phyloP scores from a whole-genome alignment of 495 filamentous ascomycete genomes.

The Apiosordaria backusii region DNA sequence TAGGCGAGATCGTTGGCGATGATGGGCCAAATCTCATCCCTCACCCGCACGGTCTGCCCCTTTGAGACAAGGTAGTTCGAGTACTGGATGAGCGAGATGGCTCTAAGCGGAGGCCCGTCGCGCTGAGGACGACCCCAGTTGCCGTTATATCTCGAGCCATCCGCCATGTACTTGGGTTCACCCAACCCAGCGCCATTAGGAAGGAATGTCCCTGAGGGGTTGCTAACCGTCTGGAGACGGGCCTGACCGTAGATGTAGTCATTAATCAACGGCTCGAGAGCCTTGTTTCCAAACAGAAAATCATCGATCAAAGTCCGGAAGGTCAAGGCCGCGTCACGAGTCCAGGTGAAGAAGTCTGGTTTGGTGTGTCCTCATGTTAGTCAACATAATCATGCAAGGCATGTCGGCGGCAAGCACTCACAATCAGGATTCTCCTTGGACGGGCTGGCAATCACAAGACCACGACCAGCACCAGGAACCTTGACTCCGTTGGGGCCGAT shows the following conservation, averaged over 20 bases:
- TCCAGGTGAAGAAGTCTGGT: conserved; percentile 57
- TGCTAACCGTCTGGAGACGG: conserved; percentile 53
- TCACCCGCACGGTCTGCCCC: conserved; percentile 37
- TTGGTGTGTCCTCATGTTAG: conserved; percentile 27
- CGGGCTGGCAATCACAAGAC: conserved; percentile 60
- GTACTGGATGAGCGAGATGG: conserved; percentile 50
- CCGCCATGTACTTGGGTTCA: conserved; percentile 50
- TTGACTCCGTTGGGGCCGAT: conserved; percentile 53
- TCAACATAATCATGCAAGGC: neutral
- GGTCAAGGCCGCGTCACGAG: conserved; percentile 60
- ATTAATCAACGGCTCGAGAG: conserved; percentile 50
- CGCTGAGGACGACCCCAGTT: conserved; percentile 55
- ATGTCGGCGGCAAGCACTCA: conserved; percentile 26
- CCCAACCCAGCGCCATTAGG: conserved; percentile 47
- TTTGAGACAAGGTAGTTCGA: conserved; percentile 42
- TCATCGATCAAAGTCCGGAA: conserved; percentile 58
- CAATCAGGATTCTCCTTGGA: conserved; percentile 54
- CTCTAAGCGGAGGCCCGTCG: conserved; percentile 64
- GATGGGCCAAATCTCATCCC: conserved; percentile 53
- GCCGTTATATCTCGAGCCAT: conserved; percentile 24
- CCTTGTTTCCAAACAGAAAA: conserved; percentile 48
- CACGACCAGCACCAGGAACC: conserved; percentile 42
- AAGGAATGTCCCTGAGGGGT: conserved; percentile 51
- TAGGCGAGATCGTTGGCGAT: conserved; percentile 63
- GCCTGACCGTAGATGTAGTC: conserved; percentile 56